These are phyloP conservation scores for Cyathus olla DNA, from an alignment of 1,284 basidiomycete species.

Conservation along the genomic window DNA sequence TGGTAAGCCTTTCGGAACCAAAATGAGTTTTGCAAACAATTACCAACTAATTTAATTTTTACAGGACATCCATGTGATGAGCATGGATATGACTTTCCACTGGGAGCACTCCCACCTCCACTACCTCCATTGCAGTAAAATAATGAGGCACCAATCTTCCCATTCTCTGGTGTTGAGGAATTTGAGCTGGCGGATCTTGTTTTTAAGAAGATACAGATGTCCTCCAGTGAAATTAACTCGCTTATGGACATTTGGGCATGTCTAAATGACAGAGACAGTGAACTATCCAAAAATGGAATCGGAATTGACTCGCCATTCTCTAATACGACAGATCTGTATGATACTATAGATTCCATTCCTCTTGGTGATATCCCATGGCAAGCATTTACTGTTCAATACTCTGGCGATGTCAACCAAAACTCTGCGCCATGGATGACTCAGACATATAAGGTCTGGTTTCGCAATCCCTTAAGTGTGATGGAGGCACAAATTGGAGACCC, in stretches of 20 bases:
- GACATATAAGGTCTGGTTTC: not conserved
- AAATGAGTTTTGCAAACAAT: not conserved
- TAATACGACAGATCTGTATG: not conserved
- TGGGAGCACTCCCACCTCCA: not conserved
- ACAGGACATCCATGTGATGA: not conserved
- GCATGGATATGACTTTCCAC: not conserved
- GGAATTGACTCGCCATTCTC: conserved; percentile 11
- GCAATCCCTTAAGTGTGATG: not conserved
- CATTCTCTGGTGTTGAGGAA: not conserved
- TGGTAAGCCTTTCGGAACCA: not conserved
- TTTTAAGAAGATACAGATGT: conserved; percentile 11
- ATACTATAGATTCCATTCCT: not conserved
- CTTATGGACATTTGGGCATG: conserved; percentile 18
- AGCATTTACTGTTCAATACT: not conserved
- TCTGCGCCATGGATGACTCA: not conserved
- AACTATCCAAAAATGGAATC: too few species aligned
- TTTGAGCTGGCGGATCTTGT: conserved; percentile 5
- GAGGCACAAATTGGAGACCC: not conserved
- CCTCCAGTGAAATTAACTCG: conserved; percentile 7
- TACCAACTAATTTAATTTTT: not conserved
- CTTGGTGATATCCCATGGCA: not conserved
- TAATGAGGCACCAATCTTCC: not conserved
- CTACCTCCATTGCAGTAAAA: not conserved
- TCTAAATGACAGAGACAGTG: not conserved
- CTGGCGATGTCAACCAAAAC: not conserved